Conservation (phyloP, 2,329 filamentous ascomycete species). For the Aureobasidium uvarum region DNA sequence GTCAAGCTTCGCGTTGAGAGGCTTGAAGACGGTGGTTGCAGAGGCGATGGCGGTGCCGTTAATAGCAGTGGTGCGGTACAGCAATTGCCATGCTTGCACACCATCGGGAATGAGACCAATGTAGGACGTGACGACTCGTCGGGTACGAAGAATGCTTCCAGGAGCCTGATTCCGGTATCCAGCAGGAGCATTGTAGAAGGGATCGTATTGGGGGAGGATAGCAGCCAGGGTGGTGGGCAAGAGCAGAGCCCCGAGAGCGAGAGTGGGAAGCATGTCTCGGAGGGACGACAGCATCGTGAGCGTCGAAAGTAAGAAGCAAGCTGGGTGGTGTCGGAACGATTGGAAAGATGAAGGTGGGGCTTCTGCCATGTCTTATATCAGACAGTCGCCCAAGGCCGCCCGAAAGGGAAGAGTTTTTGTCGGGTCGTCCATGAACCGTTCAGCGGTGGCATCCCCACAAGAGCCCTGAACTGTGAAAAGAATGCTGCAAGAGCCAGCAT, state of each 20-base stretch:
- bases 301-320: not conserved
- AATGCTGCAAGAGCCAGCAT: not conserved
- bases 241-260: not conserved
- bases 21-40: constrained; percentile 18
- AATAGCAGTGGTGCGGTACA: constrained; percentile 25
- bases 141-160: constrained; percentile 32
- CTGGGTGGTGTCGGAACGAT: too few relatives aligned
- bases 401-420: not conserved
- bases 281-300: not conserved
- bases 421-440: not conserved
- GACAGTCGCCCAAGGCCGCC: too few relatives aligned
- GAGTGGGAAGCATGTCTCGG: constrained; percentile 1
- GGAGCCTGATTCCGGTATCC: constrained; percentile 31
- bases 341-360: not conserved
- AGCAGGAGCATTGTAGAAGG: constrained; percentile 35
- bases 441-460: not conserved
- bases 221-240: constrained; percentile 9
- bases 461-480: too few relatives aligned
- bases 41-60: not conserved
- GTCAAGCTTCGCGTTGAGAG: not conserved
- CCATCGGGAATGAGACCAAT: constrained; percentile 1
- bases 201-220: constrained; percentile 30
- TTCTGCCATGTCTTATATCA: not conserved
- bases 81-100: constrained; percentile 16
- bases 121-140: not conserved